Evolutionary conservation across 2,329 filamentous ascomycete species (phyloP).

Genomic region (Madurella mycetomatis): DNA sequence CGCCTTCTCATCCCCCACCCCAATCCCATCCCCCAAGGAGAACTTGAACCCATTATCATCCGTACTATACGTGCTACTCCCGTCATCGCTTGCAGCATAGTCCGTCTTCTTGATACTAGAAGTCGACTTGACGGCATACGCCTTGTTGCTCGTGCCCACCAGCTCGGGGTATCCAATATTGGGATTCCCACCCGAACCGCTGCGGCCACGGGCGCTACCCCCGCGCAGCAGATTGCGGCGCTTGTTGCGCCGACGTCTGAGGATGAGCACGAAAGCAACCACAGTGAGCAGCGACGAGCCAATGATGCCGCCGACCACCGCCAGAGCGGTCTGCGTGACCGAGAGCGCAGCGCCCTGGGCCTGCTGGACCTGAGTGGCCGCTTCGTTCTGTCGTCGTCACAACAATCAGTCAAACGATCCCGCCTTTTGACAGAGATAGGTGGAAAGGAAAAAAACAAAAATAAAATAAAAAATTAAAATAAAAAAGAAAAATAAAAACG

Average conservation of each 20-base stretch:
- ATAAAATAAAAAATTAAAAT: neutral
- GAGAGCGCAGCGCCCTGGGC: slow-evolving; percentile 38
- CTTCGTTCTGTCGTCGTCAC: slow-evolving; percentile 26
- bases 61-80: slow-evolving; percentile 21
- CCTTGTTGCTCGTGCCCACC: slow-evolving; percentile 16
- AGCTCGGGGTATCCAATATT: slow-evolving; percentile 25
- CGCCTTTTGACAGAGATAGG: too few species aligned
- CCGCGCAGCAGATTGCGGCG: slow-evolving; percentile 11
- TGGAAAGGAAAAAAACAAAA: too few species aligned
- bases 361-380: slow-evolving; percentile 29
- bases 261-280: slow-evolving; percentile 34
- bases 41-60: slow-evolving; percentile 22
- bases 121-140: slow-evolving; percentile 7
- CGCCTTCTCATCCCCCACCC: neutral
- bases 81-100: slow-evolving; percentile 16
- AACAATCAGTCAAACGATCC: neutral
- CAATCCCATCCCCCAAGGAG: neutral
- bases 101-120: neutral
- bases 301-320: slow-evolving; percentile 40
- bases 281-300: slow-evolving; percentile 40
- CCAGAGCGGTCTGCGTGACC: slow-evolving; percentile 39
- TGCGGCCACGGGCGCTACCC: slow-evolving; percentile 1
- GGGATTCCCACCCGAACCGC: slow-evolving; percentile 1
- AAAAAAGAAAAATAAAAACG: slow-evolving; percentile 7
- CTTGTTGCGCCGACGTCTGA: slow-evolving; percentile 29